These are phyloP conservation scores for Lactifluus pinguis DNA, from an alignment of 768 basidiomycete genomes.

Conservation along the genomic window DNA sequence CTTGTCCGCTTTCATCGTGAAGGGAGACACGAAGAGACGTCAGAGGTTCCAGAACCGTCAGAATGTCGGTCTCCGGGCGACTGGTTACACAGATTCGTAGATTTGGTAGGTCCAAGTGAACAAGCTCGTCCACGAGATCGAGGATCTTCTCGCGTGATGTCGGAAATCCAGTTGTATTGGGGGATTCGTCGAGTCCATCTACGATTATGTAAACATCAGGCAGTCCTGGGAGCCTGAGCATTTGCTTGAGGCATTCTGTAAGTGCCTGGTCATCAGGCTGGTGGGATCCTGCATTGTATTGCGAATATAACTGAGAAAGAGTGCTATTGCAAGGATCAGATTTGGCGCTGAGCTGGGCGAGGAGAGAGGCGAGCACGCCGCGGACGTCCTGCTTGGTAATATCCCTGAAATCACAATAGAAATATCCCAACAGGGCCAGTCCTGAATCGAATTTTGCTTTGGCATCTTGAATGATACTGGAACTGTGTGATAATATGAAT, in stretches of 20 bases:
- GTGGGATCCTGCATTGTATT: neutral
- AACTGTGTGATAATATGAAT: neutral
- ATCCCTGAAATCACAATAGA: neutral
- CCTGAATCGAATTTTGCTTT: neutral
- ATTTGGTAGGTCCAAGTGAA: neutral
- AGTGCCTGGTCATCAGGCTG: neutral
- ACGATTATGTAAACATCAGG: neutral
- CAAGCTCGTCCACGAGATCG: neutral
- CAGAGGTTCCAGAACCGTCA: neutral
- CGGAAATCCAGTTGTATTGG: neutral
- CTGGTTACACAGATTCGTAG: neutral
- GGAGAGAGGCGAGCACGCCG: neutral
- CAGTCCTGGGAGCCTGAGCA: neutral
- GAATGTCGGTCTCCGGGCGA: neutral
- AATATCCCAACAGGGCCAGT: neutral
- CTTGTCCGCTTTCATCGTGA: neutral
- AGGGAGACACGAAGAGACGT: neutral
- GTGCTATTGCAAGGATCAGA: neutral
- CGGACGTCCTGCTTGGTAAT: neutral
- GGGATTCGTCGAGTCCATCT: conserved; percentile 8
- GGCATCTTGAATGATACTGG: neutral
- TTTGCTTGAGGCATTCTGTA: neutral
- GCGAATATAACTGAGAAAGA: neutral
- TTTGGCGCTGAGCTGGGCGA: neutral
- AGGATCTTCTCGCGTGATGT: neutral